Conservation (phyloP, 2,329 filamentous ascomycete genomes). For the Gyromitra esculenta region DNA sequence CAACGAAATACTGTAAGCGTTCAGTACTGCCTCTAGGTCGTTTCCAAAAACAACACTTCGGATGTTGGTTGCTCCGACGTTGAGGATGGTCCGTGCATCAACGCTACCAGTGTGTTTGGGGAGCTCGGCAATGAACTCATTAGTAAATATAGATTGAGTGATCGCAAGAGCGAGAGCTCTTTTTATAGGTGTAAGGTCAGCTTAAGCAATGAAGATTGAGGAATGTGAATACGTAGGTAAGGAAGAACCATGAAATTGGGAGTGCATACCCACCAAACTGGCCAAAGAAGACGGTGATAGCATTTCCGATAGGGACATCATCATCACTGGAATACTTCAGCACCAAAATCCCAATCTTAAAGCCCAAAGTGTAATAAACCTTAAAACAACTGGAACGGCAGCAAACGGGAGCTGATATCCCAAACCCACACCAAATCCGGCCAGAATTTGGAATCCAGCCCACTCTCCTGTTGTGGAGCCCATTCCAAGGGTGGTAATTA, state of each 20-base stretch:
- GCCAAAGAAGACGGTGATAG: conserved; percentile 24
- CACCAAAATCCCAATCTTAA: not conserved
- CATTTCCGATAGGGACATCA: conserved; percentile 17
- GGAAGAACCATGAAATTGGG: not conserved
- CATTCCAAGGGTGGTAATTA: conserved; percentile 62
- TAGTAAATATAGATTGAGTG: conserved; percentile 74
- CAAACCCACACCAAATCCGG: conserved; percentile 63
- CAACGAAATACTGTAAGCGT: conserved; percentile 11
- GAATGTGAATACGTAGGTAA: not conserved
- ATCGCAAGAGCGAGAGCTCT: conserved; percentile 73
- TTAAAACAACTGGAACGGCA: conserved; percentile 64
- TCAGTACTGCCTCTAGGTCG: conserved; percentile 56
- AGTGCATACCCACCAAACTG: conserved; percentile 22
- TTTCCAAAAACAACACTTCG: conserved; percentile 59
- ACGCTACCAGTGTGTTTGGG: conserved; percentile 61
- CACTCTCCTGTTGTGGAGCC: conserved; percentile 59
- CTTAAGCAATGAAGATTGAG: conserved; percentile 59
- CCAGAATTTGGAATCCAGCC: conserved; percentile 69
- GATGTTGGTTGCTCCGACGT: conserved; percentile 63
- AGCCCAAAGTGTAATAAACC: conserved; percentile 29
- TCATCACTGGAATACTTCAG: conserved; percentile 19
- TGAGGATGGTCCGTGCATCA: conserved; percentile 60
- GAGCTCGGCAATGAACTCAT: conserved; percentile 69
- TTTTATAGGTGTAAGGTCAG: conserved; percentile 73
- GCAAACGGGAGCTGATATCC: conserved; percentile 63